Evolutionary conservation across 2,329 filamentous ascomycete species (phyloP), one percentile per base, ranked within the genome.

Genomic region (Aureobasidium subglaciale): DNA sequence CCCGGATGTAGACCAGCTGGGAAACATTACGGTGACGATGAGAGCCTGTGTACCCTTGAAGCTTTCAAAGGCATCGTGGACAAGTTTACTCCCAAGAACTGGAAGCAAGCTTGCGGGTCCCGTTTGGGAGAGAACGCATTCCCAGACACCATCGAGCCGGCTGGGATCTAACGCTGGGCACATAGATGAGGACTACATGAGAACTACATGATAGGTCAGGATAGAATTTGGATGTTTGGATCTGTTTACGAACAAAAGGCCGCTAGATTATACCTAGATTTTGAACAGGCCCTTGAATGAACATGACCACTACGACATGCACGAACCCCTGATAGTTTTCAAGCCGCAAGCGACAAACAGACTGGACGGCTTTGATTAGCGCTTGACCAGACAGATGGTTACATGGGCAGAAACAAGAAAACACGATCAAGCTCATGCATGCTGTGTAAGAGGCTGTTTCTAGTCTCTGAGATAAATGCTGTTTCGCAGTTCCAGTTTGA

Each of bases 31-130:
- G 82, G 88, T 1, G 90, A 90, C 1, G 88, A 97, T 63, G 85
- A 90, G 63, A 88, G 83, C 24, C 92, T 97, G 65, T 99, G 93
- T 72, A 97, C 92, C 0, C 71, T 99, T 64, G 85, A 87, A 56
- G 90, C 92, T 0, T 99, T 99, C 78, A 97, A 97, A 71, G 76
- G 82, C 50, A 88, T 96, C 55, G 90, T 93, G 2, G 92, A 97
- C 72, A 90, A 89, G 65, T 95, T 88, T 67, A 93, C 89, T 1
- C 93, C 93, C 0, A 75, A 75, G 57, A 80, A 90, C 68, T 97
- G 91, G 92, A 82, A 80, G 65, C 67, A 70, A 16, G 82, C 81
- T 53, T 89, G 86, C 64, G 68, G 71, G 37, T 71, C 70, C 56
- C 84, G 85, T 62, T 62, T 86, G 35, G 81, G 81, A 40, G 69